Base-by-base conservation (phyloP, 2,329 filamentous ascomycete genomes). In the Dothideomycetidae sp. region DNA sequence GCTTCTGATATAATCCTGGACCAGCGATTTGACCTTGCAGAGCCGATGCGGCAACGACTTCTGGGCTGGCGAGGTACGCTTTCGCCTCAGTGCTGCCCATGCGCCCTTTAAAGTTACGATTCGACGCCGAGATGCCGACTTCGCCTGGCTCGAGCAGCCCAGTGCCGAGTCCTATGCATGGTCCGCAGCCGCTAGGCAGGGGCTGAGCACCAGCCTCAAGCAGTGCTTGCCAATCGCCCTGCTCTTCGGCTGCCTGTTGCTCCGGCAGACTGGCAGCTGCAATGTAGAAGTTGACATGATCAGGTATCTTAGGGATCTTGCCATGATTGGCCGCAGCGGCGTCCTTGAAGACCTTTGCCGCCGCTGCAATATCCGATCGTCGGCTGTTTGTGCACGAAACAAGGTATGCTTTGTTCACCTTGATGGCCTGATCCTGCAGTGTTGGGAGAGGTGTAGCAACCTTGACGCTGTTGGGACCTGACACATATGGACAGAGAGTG, bases 401-500 rank as follows among this genome's bases (percentile, higher is more conserved):
- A 0, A 94, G 66, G 55, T 93, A 94, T 0, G 82, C 85, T 53
- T 81, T 84, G 63, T 94, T 62, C 14, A 96, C 59, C 33, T 73
- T 69, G 55, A 96, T 93, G 45, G 81, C 62, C 53, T 88, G 66
- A 0, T 70, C 53, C 48, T 79, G 78, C 1, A 96, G 71, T 19
- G 88, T 74, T 4, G 65, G 61, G 1, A 96, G 58, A 0, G 88
- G 83, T 0, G 78, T 93, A 0, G 80, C 75, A 0, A 93, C 63
- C 58, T 94, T 94, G 51, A 93, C 84, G 0, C 81, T 86, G 60
- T 94, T 93, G 1, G 88, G 88, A 0, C 88, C 86, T 0, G 85
- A 70, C 7, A 94, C 76, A 40, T 81, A 86, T 0, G 86, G 86
- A 0, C 82, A 79, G 0, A 94, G 69, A 0, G 83, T 86, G 0